A percentile compares a stretch with the other conserved stretches of the same genome.
Evolutionary conservation across 2,329 filamentous ascomycete species (phyloP).

Genomic region (Lachnellula suecica): DNA sequence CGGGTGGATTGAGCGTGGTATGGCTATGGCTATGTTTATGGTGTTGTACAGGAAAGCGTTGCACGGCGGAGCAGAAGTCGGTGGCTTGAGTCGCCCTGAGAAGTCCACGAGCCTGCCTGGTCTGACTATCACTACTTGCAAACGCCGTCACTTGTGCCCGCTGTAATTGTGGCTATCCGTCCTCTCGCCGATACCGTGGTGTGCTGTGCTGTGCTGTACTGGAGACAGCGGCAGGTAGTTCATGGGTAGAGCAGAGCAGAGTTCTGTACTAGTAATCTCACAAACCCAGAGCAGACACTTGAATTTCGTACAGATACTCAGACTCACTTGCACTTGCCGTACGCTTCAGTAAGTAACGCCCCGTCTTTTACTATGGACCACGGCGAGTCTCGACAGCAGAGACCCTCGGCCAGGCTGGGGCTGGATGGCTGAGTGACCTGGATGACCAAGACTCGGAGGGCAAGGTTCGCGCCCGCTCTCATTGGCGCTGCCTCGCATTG

Average conservation of each 20-base stretch:
- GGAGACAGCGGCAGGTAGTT: neutral
- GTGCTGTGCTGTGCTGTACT: neutral
- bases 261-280: too few relatives aligned
- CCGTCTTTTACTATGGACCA: slow-evolving; percentile 2
- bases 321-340: too few relatives aligned
- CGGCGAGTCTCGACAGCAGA: slow-evolving; percentile 1
- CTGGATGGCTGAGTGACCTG: slow-evolving; percentile 14
- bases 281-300: too few relatives aligned
- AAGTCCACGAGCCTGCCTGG: slow-evolving; percentile 10
- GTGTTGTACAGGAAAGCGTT: neutral
- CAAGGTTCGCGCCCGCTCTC: slow-evolving; percentile 9
- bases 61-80: neutral
- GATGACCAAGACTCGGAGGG: slow-evolving; percentile 21
- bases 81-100: too few relatives aligned
- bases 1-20: neutral
- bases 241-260: too few relatives aligned
- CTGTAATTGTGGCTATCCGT: slow-evolving; percentile 15
- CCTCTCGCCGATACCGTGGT: too few relatives aligned
- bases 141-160: slow-evolving; percentile 18
- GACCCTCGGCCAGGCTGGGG: neutral
- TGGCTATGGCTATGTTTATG: too few relatives aligned
- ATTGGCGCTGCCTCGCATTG: slow-evolving; percentile 19
- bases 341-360: too few relatives aligned
- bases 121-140: slow-evolving; percentile 9
- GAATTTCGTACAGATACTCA: too few relatives aligned